Conservation (phyloP, 164 flowering plant genomes). For the Houttuynia cordata region DNA sequence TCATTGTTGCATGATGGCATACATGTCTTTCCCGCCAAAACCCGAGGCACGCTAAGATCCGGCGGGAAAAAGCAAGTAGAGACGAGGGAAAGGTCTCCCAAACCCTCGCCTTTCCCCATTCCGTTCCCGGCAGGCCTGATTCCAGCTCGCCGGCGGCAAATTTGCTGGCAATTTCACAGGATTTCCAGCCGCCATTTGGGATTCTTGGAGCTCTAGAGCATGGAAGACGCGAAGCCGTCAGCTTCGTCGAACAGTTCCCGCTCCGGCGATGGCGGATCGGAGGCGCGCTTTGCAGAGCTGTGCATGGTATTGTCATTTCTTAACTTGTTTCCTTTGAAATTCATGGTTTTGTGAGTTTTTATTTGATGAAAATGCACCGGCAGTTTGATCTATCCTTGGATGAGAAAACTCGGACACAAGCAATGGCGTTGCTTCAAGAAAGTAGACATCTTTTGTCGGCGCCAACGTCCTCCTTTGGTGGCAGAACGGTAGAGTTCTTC, state of each 20-base stretch:
- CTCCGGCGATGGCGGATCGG: constrained; percentile 11
- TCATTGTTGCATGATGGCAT: too few relatives aligned
- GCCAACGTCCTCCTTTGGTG: constrained; percentile 45
- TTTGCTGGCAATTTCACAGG: too few relatives aligned
- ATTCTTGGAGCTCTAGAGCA: neutral
- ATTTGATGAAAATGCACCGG: constrained; percentile 2
- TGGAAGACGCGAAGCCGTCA: constrained; percentile 30
- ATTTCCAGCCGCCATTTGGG: too few relatives aligned
- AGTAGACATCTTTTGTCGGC: constrained; percentile 47
- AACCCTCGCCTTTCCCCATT: too few relatives aligned
- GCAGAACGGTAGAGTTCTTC: constrained; percentile 33
- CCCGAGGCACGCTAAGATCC: too few relatives aligned
- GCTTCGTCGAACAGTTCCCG: constrained; percentile 6
- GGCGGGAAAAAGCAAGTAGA: too few relatives aligned
- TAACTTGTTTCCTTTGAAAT: too few relatives aligned
- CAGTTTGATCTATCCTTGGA: constrained; percentile 49
- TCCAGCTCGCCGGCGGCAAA: too few relatives aligned
- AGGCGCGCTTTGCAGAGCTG: constrained; percentile 33
- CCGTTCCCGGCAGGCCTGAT: too few relatives aligned
- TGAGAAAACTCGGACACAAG: constrained; percentile 26
- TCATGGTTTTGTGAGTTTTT: neutral
- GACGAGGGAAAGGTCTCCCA: too few relatives aligned
- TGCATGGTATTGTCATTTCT: constrained; percentile 39
- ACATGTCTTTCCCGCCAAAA: too few relatives aligned
- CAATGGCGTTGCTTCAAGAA: constrained; percentile 45